Conservation (phyloP, 2,329 filamentous ascomycete genomes). For the Escovopsis sp. region DNA sequence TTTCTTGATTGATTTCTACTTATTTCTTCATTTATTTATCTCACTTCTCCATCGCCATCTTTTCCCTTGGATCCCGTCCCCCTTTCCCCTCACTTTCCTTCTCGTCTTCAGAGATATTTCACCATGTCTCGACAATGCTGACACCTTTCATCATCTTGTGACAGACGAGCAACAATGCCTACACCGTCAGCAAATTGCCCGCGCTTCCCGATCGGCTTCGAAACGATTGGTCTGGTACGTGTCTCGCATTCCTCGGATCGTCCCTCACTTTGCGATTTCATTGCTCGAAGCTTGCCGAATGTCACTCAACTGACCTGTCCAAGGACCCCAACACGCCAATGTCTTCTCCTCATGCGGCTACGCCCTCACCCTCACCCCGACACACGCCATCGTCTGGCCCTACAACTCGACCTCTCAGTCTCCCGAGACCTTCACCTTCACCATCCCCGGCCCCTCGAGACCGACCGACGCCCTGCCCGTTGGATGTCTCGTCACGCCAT, state of each 20-base stretch:
- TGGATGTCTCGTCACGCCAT: conserved; percentile 67
- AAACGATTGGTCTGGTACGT: conserved; percentile 48
- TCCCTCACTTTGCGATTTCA: too few relatives aligned
- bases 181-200: conserved; percentile 71
- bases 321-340: conserved; percentile 51
- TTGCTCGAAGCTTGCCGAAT: background rate
- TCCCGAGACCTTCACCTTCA: conserved; percentile 66
- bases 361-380: conserved; percentile 65
- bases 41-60: too few relatives aligned
- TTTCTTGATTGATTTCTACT: too few relatives aligned
- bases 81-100: conserved; percentile 4
- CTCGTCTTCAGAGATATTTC: too few relatives aligned
- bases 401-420: conserved; percentile 57
- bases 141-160: background rate
- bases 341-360: conserved; percentile 54
- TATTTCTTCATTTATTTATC: too few relatives aligned
- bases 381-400: conserved; percentile 79
- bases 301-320: conserved; percentile 7
- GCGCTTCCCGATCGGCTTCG: conserved; percentile 67
- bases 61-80: conserved; percentile 1
- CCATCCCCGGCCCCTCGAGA: conserved; percentile 59
- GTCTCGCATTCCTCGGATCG: background rate
- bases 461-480: conserved; percentile 61
- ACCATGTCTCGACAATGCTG: too few relatives aligned
- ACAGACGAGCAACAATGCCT: conserved; percentile 72